These are phyloP conservation scores for Naematelia encephala DNA, from an alignment of 768 basidiomycete genomes.

Conservation along the genomic window DNA sequence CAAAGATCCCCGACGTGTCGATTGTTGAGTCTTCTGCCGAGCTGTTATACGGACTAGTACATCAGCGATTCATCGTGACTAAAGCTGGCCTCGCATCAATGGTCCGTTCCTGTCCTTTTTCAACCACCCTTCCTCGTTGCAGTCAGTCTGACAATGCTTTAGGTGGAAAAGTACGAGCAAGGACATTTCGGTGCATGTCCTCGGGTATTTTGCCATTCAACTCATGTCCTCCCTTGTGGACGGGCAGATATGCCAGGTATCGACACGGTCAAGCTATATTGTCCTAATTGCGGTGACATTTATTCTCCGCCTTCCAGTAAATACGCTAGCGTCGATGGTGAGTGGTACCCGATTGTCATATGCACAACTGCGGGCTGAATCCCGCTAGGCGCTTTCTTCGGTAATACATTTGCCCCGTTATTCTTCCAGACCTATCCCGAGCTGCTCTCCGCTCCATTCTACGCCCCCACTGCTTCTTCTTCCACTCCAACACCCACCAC, in stretches of 20 bases:
- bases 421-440: slow-evolving; percentile 98
- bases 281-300: slow-evolving; percentile 96
- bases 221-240: slow-evolving; percentile 89
- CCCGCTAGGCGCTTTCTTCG: slow-evolving; percentile 87
- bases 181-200: slow-evolving; percentile 91
- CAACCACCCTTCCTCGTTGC: not conserved
- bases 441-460: slow-evolving; percentile 89
- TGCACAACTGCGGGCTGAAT: no score
- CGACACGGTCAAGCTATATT: slow-evolving; percentile 96
- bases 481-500: slow-evolving; percentile 16
- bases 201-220: slow-evolving; percentile 84
- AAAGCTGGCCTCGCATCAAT: slow-evolving; percentile 89
- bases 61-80: slow-evolving; percentile 95
- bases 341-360: no score
- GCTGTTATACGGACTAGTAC: slow-evolving; percentile 93
- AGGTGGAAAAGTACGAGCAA: slow-evolving; percentile 95
- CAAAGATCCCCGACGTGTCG: slow-evolving; percentile 95
- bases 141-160: not conserved
- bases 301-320: slow-evolving; percentile 92
- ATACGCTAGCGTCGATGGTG: slow-evolving; percentile 93
- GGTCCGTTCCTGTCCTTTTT: slow-evolving; percentile 56
- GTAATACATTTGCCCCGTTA: slow-evolving; percentile 95
- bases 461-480: slow-evolving; percentile 53
- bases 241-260: slow-evolving; percentile 91
- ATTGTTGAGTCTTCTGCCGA: slow-evolving; percentile 98